Percentiles rank a stretch among this genome's conserved stretches.
Conservation (phyloP, 2,329 filamentous ascomycete species). For the Aspergillus arachidicola region DNA sequence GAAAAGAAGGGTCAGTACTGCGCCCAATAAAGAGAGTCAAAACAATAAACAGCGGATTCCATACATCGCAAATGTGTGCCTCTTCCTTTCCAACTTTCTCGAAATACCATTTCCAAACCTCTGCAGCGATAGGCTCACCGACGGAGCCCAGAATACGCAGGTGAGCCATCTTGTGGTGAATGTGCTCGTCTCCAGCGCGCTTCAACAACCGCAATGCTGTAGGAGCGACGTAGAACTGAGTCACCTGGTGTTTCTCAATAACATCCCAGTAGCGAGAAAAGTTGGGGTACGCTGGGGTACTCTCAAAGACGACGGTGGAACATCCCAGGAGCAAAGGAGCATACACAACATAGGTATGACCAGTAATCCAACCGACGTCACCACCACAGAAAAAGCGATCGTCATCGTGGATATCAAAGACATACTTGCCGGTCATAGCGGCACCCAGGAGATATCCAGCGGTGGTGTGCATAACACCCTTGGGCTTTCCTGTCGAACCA, state of each 20-base stretch:
- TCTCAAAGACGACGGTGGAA: slow-evolving; percentile 95
- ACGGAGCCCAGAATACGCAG: slow-evolving; percentile 91
- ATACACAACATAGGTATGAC: slow-evolving; percentile 98
- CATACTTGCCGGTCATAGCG: slow-evolving; percentile 93
- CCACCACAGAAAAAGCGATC: slow-evolving; percentile 97
- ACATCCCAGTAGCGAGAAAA: slow-evolving; percentile 99
- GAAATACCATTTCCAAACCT: slow-evolving; percentile 99
- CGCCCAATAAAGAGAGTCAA: background rate
- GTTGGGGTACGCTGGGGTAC: slow-evolving; percentile 94
- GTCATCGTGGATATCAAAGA: slow-evolving; percentile 94
- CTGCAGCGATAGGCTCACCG: slow-evolving; percentile 94
- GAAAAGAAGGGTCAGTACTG: slow-evolving; percentile 10
- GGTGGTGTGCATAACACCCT: slow-evolving; percentile 98
- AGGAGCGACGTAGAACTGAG: slow-evolving; percentile 97
- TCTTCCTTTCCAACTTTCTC: slow-evolving; percentile 92
- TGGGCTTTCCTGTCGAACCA: slow-evolving; percentile 96
- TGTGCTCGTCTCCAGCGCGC: slow-evolving; percentile 90
- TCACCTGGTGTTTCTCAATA: slow-evolving; percentile 90
- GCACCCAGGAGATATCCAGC: slow-evolving; percentile 93
- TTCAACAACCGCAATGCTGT: slow-evolving; percentile 92
- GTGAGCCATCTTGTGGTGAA: slow-evolving; percentile 85
- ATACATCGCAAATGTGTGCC: slow-evolving; percentile 89
- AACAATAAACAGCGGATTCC: slow-evolving; percentile 42
- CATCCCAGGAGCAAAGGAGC: slow-evolving; percentile 91
- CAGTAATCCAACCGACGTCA: slow-evolving; percentile 98